Evolutionary conservation across 1,284 basidiomycete genomes (phyloP).

Genomic region (Cystobasidium pallidum): DNA sequence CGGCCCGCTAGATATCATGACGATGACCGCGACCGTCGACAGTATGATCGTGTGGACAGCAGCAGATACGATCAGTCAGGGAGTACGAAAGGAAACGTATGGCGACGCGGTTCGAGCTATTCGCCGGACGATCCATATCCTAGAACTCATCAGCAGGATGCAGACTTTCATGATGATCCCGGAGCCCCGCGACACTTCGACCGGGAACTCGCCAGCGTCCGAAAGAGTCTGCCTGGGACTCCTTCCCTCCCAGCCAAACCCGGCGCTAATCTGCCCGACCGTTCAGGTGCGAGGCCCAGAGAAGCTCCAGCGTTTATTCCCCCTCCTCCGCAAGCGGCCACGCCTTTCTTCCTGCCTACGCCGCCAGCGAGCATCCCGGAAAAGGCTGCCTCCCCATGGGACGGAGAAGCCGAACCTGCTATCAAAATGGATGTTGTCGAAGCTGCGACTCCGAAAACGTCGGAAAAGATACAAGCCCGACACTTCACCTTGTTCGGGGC

Average conservation of each 20-base stretch:
- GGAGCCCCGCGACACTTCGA: slow-evolving; percentile 33
- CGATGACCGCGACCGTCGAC: neutral
- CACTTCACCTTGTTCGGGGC: slow-evolving; percentile 71
- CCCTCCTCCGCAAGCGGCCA: slow-evolving; percentile 11
- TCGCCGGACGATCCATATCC: neutral
- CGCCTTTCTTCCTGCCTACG: slow-evolving; percentile 38
- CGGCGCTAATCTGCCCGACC: neutral
- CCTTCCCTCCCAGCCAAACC: slow-evolving; percentile 17
- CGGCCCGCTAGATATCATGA: no score
- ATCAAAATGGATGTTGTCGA: neutral
- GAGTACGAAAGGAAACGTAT: slow-evolving; percentile 14
- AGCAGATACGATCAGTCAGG: neutral
- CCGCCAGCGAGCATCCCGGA: neutral
- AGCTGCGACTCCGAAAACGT: neutral
- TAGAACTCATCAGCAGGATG: neutral
- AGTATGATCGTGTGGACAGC: neutral
- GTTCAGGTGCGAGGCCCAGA: neutral
- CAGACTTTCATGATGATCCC: slow-evolving; percentile 39
- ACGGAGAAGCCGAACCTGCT: neutral
- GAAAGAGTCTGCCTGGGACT: slow-evolving; percentile 15
- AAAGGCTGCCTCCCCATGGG: neutral
- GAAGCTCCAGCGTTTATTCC: neutral
- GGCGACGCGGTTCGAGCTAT: slow-evolving; percentile 25
- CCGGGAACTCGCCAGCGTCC: slow-evolving; percentile 15
- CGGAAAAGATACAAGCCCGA: neutral